Evolutionary conservation across 2,329 filamentous ascomycete species (phyloP), one percentile per base, ranked within the genome.

Genomic region (Pleurostoma richardsiae): DNA sequence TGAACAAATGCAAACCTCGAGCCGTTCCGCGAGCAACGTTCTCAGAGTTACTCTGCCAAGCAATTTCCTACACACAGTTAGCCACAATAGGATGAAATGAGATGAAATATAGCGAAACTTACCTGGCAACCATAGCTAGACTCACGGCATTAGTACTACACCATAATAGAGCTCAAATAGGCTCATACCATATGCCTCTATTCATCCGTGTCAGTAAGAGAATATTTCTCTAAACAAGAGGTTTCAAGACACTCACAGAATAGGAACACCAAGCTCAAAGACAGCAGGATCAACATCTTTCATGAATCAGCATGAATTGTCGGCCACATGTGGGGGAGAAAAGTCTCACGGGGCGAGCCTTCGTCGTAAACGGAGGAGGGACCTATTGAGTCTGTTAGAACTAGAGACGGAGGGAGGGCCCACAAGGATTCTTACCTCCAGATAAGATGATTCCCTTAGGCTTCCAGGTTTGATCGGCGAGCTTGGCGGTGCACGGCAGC

Each of bases 401-500:
- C 27, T 51, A 40, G 33, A 30, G 45, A 42, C 50, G 44, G 19
- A 38, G 45, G 28, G n/a, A 19, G 4, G n/a, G 26, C 42, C 47
- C 39, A 36, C 19, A 46, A 43, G 43, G 28, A 30, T 44, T 19
- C 41, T 39, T 43, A 59, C 68, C 71, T 47, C 71, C 72, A 29
- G 62, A 66, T 8, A 72, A 50, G 47, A 95, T 86, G 53, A 97
- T 83, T 56, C 91, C 92, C 62, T 86, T 87, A 26, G 92, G 92
- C 62, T 83, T 90, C 74, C 80, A 95, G 41, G 74, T 63, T 31
- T 96, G 77, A 47, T 94, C 88, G 5, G 80, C 72, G 27, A 95
- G 68, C 73, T 92, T 92, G 59, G 86, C 83, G 41, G 86, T 95
- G 69, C 90, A 95, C 27, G 88, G 88, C 40, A 95, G 81, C 84